Evolutionary conservation across 371 early-diverging fungal genomes (phyloP).

Genomic region (Mucor sp.): DNA sequence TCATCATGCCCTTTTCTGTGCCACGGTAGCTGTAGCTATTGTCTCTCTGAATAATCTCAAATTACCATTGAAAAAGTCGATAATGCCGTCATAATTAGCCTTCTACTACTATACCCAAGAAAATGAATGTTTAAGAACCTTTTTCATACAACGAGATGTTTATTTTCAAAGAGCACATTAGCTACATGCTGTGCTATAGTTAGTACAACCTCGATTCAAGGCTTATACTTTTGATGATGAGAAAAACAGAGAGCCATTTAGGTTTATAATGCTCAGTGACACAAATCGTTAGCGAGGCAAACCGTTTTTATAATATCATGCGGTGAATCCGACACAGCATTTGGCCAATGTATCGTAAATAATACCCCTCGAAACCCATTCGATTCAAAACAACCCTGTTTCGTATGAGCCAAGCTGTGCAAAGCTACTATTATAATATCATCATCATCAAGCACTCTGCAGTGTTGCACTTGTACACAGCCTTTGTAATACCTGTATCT

Average conservation of each 20-base stretch:
- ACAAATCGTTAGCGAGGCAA: background rate
- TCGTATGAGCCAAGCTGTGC: background rate
- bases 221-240: background rate
- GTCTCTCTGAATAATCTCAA: background rate
- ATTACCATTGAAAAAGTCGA: background rate
- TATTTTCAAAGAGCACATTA: too few relatives aligned
- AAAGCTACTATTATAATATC: background rate
- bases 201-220: background rate
- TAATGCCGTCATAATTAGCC: background rate
- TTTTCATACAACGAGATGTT: background rate
- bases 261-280: background rate
- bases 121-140: too few relatives aligned
- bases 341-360: background rate
- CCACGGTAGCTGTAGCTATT: background rate
- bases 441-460: background rate
- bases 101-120: too few relatives aligned
- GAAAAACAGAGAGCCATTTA: background rate
- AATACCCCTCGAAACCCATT: background rate
- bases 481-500: background rate
- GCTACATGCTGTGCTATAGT: background rate
- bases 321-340: background rate
- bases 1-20: constrained; percentile 1
- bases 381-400: background rate
- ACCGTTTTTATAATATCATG: background rate
- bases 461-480: background rate